Evolutionary conservation across 495 filamentous ascomycete genomes (phyloP), one percentile per base, ranked within the genome.

Genomic region (Ramalina peruviana): DNA sequence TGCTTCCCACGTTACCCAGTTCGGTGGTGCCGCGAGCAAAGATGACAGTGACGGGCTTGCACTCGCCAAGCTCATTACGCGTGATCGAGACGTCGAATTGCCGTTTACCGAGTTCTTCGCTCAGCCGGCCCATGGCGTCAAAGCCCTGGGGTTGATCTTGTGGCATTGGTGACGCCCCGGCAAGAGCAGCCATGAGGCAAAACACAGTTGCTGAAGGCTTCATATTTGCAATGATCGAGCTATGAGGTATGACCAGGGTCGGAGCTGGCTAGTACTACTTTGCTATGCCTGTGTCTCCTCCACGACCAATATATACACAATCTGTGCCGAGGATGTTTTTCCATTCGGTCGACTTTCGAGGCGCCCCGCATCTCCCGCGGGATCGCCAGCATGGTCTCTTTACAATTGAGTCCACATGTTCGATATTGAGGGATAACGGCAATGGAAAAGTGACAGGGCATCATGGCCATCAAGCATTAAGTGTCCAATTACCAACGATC

Each of bases 1-100:
- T 54, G n/a, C 65, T 65, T 6, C 79, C 78, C 36, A 81, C 73
- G 58, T 79, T 75, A 9, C 67, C 67, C 4, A 55, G 46, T 43
- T 71, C 67, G 20, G 61, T 58, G 1, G 67, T 69, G 7, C 67
- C 67, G 11, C 67, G 60, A 37, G 67, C 67, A 46, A 61, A 71
- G 41, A 71, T 64, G 33, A 71, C 55, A 1, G 67, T 71, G 26
- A 63, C 59, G 5, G 65, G 60, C 26, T 58, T 65, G 53, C 67
- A 71, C 25, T 52, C 49, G 11, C 54, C 56, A 0, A 69, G 54
- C 25, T 65, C 65, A 46, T 70, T 69, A 41, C 63, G 48, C 1
- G 59, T 64, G 16, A 50, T 55, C 5, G 41, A 36, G 21, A 13
- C 40, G 43, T 54, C 36, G 25, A 48, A 26, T 40, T 56, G 50